Evolutionary conservation across 2,329 filamentous ascomycete species (phyloP), one percentile per base, ranked within the genome.

Genomic region (Colletotrichum australisinense): DNA sequence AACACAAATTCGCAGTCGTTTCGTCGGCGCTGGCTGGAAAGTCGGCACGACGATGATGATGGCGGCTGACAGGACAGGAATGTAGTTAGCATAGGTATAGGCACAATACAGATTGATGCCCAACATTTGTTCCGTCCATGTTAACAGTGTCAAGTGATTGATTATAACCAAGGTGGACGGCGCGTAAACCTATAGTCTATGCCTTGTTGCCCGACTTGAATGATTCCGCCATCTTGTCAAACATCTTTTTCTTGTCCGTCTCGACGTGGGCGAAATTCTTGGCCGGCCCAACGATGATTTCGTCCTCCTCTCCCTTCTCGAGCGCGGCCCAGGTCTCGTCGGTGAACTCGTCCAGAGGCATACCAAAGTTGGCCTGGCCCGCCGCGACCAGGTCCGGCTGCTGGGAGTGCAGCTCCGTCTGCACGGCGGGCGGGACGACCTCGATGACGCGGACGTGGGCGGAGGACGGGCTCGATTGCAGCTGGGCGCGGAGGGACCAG

Each of bases 371-470:
- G 16, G 74, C 78, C 68, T 78, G 69, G 0, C 83, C 83, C 24
- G 72, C 72, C n/a, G 72, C 72, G 4, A 80, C 79, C 19, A 84
- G 78, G 69, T 84, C 82, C 8, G 73, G 69, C 76, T 85, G 83
- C 56, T 79, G 78, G 69, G 77, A 82, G 76, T 89, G 88, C 52
- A 90, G 77, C 78, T 89, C 88, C 3, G 87, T 87, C 79, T 82
- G 79, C 32, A 86, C 82, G 63, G 84, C 82, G 16, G 84, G 83
- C 59, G 88, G 87, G 16, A 86, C 80, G 52, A 90, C 78, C 78
- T 90, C 87, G 32, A 89, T 78, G 9, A 90, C 83, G 42, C 73
- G 75, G 53, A 84, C 72, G 68, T 82, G 80, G 53, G 81, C 80
- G 9, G 85, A 80, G 3, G 74, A 70, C 12, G 78, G 24, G n/a